These are phyloP conservation scores for Diospyros lotus DNA, from an alignment of 148 eudicot species.

Conservation along the genomic window DNA sequence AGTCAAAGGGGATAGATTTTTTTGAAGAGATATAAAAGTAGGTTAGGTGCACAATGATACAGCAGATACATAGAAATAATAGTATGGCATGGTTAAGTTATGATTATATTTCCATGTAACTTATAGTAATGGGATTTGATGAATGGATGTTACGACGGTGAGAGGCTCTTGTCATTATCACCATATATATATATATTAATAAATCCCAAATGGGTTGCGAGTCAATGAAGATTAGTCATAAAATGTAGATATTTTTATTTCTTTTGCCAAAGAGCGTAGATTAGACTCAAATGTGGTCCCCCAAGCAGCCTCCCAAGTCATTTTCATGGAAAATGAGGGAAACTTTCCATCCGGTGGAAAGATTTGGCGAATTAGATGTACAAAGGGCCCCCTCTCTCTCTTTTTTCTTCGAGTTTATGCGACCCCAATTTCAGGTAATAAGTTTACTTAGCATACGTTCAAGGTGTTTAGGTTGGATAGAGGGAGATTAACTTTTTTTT, in stretches of 20 bases:
- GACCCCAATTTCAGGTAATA: no score
- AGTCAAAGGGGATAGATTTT: no score
- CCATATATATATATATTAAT: constrained; percentile 8
- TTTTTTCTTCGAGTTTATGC: no score
- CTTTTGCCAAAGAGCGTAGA: not conserved
- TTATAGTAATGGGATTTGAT: not conserved
- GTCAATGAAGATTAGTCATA: constrained; percentile 14
- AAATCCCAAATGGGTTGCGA: constrained; percentile 9
- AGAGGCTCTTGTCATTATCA: constrained; percentile 17
- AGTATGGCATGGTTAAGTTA: no score
- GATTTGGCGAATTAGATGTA: not conserved
- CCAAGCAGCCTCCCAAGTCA: constrained; percentile 19
- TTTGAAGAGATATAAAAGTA: no score
- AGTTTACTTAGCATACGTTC: no score
- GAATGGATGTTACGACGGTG: not conserved
- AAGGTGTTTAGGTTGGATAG: no score
- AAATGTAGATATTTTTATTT: not conserved
- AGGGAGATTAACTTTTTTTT: no score
- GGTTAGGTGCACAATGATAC: no score
- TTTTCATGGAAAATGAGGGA: constrained; percentile 18
- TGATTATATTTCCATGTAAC: not conserved
- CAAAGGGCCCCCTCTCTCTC: not conserved
- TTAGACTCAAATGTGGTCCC: constrained; percentile 22
- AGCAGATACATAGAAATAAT: no score
- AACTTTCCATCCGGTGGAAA: constrained; percentile 20